Evolutionary conservation across 352 stramenopile genomes (phyloP).

Genomic region (Pilasporangium apinafurcum): DNA sequence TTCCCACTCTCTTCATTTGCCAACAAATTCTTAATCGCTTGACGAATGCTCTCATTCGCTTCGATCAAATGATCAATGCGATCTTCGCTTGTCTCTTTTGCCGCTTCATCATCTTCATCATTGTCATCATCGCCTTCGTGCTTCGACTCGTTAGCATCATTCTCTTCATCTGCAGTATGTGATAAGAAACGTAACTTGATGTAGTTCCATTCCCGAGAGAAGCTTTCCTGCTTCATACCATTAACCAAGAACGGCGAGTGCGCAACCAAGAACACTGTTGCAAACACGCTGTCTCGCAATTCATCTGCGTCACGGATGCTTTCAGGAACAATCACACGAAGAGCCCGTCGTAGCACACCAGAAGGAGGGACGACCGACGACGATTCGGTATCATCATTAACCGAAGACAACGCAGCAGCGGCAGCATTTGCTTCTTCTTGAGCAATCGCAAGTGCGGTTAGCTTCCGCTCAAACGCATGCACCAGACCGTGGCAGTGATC

Average conservation of each 20-base stretch:
- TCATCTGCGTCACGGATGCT: conserved; percentile 21
- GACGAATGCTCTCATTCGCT: conserved; percentile 53
- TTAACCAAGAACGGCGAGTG: conserved; percentile 76
- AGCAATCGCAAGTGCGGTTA: conserved; percentile 24
- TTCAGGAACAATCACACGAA: conserved; percentile 47
- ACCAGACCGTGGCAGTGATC: conserved; percentile 49
- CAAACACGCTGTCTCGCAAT: conserved; percentile 40
- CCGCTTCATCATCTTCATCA: conserved; percentile 35
- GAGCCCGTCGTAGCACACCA: conserved; percentile 51
- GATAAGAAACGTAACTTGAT: conserved; percentile 59
- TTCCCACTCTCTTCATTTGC: conserved; percentile 31
- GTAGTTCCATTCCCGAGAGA: conserved; percentile 59
- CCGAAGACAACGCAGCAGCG: conserved; percentile 6
- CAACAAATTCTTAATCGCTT: conserved; percentile 37
- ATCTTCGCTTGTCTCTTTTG: conserved; percentile 45
- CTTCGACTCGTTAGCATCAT: neutral
- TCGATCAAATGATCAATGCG: conserved; percentile 79
- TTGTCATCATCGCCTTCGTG: conserved; percentile 12
- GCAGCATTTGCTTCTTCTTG: conserved; percentile 22
- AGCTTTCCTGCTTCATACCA: conserved; percentile 36
- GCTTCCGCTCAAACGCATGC: conserved; percentile 50
- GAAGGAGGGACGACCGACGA: conserved; percentile 26
- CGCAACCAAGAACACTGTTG: conserved; percentile 39
- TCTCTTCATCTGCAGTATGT: conserved; percentile 1
- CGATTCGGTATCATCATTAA: conserved; percentile 14